Percentiles rank a stretch among this genome's conserved stretches.
These are phyloP conservation scores for Arthrobotrys musiformis DNA, from an alignment of 2,329 filamentous ascomycete genomes.

Conservation along the genomic window DNA sequence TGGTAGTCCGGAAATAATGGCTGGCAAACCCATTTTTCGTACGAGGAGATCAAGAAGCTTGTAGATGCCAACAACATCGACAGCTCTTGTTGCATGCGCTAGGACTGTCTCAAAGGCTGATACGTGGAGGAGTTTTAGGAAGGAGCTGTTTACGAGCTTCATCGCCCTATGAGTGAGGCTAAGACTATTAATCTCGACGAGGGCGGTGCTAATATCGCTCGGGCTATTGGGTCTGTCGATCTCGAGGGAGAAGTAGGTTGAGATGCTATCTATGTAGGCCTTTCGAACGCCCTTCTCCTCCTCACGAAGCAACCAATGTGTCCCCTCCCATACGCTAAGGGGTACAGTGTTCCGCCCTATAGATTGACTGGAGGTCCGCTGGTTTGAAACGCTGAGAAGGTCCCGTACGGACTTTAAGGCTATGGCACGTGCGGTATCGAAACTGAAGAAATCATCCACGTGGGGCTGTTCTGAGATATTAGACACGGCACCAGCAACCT, in stretches of 20 bases:
- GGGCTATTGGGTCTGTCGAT: conserved; percentile 73
- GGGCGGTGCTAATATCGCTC: conserved; percentile 68
- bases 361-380: conserved; percentile 70
- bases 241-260: conserved; percentile 76
- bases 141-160: conserved; percentile 64
- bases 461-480: conserved; percentile 68
- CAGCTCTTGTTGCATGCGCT: conserved; percentile 76
- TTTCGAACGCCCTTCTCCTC: conserved; percentile 79
- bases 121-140: conserved; percentile 83
- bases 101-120: conserved; percentile 89
- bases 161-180: conserved; percentile 58
- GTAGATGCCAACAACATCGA: conserved; percentile 80
- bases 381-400: conserved; percentile 84
- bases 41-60: conserved; percentile 79
- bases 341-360: conserved; percentile 78
- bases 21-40: conserved; percentile 82
- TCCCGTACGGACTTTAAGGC: conserved; percentile 83
- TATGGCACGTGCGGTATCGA: conserved; percentile 70
- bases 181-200: conserved; percentile 62
- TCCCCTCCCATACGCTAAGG: conserved; percentile 92
- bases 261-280: conserved; percentile 83
- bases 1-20: conserved; percentile 78
- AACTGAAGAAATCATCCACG: conserved; percentile 72
- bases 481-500: conserved; percentile 66
- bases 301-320: conserved; percentile 89